Evolutionary conservation across 305 asterid genomes (phyloP), one percentile per base, ranked within the genome.

Genomic region (Fraxinus ornus): DNA sequence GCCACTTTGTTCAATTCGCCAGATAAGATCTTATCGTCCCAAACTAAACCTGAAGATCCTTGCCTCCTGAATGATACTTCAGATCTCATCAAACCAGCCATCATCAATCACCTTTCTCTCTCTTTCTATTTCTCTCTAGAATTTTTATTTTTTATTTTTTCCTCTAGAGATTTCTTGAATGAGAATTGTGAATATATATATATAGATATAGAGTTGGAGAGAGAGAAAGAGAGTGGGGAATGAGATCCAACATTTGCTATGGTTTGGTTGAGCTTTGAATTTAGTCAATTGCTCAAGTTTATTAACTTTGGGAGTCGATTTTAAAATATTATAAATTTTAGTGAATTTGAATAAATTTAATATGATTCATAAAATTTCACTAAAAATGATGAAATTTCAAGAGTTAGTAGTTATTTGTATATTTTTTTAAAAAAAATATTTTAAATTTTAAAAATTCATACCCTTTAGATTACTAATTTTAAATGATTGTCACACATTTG

Each of bases 11-110:
- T 80, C 82, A 88, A 62, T 83, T 85, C 90, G 64, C 73, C 84
- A 28, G 85, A 79, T 19, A 88, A 57, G 39, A 89, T 76, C 79
- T 88, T 89, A 82, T 88, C 90, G 66, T 89, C 88, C 90, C 90
- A 89, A 24, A 89, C 88, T 13, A 89, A 74, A 15, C 92, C 92
- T 10, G 92, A 89, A 5, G 92, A 89, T 21, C 92, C 92, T 41
- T 89, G 92, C 44, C 92, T 82, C 83, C 92, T 70, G 84, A 89
- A 89, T 33, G 92, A 89, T 7, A 84, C 81, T 6, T 89, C 80
- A 64, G 92, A 89, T 88, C 92, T 83, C 83, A 86, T 89, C 80
- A 89, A 85, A 47, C 92, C 92, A 33, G 88, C 91, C 92, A 88
- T 88, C 78, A 66, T 9, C 15, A 68, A 37, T 28, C 68, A n/a